These are phyloP conservation scores for Dalbergia cultrata DNA, from an alignment of 306 rosid genomes.

Conservation along the genomic window DNA sequence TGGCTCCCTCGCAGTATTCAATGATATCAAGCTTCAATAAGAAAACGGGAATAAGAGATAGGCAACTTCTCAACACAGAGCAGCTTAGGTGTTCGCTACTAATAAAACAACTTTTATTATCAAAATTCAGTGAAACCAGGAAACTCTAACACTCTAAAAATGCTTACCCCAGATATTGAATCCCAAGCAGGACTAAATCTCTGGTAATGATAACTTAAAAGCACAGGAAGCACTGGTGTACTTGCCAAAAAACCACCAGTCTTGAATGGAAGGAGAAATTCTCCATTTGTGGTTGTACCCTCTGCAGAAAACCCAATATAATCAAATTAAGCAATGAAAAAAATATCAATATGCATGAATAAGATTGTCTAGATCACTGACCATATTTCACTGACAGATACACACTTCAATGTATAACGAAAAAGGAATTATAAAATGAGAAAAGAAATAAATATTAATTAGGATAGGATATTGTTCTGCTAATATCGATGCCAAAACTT, in stretches of 20 bases:
- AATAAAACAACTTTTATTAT: conserved; percentile 14
- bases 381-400: conserved; percentile 20
- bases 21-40: conserved; percentile 24
- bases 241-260: conserved; percentile 87
- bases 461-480: background rate
- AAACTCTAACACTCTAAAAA: conserved; percentile 19
- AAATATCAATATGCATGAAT: conserved; percentile 20
- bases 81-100: background rate
- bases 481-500: conserved; percentile 17
- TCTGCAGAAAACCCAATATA: conserved; percentile 62
- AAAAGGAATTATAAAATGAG: conserved; percentile 20
- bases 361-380: conserved; percentile 21
- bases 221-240: conserved; percentile 84
- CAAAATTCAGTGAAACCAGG: conserved; percentile 18
- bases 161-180: conserved; percentile 92
- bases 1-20: conserved; percentile 2
- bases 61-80: conserved; percentile 15
- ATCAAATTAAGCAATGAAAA: conserved; percentile 21
- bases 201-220: conserved; percentile 79
- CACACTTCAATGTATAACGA: background rate
- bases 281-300: conserved; percentile 96
- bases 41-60: conserved; percentile 18
- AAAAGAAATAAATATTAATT: conserved; percentile 1
- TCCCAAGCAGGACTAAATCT: conserved; percentile 98
- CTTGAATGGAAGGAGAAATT: conserved; percentile 91